Percentiles rank a stretch among this genome's conserved stretches.
Conservation (phyloP, 2,329 filamentous ascomycete species). For the Calonectria multiphialidica region DNA sequence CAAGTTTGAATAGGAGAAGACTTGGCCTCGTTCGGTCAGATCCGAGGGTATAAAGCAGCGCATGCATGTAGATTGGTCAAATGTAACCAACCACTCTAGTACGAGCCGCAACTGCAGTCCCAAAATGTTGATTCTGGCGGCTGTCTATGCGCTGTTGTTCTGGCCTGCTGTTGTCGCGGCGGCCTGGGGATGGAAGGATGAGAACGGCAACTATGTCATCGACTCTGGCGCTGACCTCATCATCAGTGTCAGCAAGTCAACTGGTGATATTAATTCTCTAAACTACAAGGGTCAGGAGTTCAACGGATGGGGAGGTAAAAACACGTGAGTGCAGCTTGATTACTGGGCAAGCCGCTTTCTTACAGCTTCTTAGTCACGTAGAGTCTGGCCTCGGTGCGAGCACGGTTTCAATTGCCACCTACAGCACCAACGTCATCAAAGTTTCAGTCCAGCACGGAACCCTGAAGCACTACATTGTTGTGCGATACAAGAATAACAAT, state of each 20-base stretch:
- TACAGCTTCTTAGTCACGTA: constrained; percentile 36
- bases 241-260: constrained; percentile 50
- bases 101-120: neutral
- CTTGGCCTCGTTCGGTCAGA: neutral
- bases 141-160: constrained; percentile 42
- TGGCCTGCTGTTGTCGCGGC: constrained; percentile 48
- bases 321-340: constrained; percentile 31
- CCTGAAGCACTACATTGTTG: constrained; percentile 50
- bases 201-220: constrained; percentile 53
- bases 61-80: neutral
- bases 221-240: constrained; percentile 48
- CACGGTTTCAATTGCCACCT: constrained; percentile 45
- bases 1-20: neutral
- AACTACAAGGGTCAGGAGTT: constrained; percentile 49
- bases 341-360: neutral
- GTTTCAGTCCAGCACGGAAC: constrained; percentile 50
- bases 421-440: constrained; percentile 48
- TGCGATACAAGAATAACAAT: constrained; percentile 52
- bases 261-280: constrained; percentile 50
- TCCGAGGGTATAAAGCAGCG: neutral
- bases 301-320: constrained; percentile 46
- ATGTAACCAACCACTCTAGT: neutral
- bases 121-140: constrained; percentile 43
- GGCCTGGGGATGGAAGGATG: constrained; percentile 54
- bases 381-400: constrained; percentile 47